A percentile compares a stretch with the other conserved stretches of the same genome.
phyloP scores from a whole-genome alignment of 2,329 filamentous ascomycete species.

The Onygenales sp. region DNA sequence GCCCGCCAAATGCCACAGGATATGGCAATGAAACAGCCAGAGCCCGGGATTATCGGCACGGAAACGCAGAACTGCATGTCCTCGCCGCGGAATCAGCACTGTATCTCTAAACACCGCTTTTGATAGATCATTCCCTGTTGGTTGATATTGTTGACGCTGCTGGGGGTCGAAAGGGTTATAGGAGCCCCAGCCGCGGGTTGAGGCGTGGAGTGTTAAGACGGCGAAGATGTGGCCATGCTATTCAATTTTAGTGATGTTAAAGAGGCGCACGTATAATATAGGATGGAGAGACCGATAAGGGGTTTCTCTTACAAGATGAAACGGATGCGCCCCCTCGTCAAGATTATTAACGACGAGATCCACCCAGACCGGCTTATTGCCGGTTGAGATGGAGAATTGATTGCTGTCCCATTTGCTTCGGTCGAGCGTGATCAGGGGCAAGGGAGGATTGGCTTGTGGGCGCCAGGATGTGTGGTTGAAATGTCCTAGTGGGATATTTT shows the following conservation, averaged over 20 bases:
- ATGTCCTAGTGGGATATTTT: constrained; percentile 37
- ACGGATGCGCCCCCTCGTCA: constrained; percentile 42
- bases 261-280: not conserved
- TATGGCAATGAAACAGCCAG: constrained; percentile 51
- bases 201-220: constrained; percentile 20
- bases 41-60: constrained; percentile 45
- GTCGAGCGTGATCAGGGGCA: constrained; percentile 26
- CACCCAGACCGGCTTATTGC: constrained; percentile 28
- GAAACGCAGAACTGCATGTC: constrained; percentile 43
- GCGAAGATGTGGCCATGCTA: constrained; percentile 30
- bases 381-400: constrained; percentile 30
- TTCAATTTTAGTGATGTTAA: not conserved
- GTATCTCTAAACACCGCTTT: constrained; percentile 11
- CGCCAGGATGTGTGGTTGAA: constrained; percentile 41
- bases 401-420: constrained; percentile 33
- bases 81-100: constrained; percentile 28
- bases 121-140: constrained; percentile 3
- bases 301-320: constrained; percentile 33
- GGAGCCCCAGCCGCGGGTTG: constrained; percentile 26
- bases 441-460: constrained; percentile 25
- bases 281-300: not conserved
- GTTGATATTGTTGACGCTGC: constrained; percentile 1
- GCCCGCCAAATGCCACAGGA: constrained; percentile 46
- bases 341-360: constrained; percentile 43
- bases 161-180: constrained; percentile 25